Conservation (phyloP, 768 basidiomycete genomes). For the Tricholoma terreum region DNA sequence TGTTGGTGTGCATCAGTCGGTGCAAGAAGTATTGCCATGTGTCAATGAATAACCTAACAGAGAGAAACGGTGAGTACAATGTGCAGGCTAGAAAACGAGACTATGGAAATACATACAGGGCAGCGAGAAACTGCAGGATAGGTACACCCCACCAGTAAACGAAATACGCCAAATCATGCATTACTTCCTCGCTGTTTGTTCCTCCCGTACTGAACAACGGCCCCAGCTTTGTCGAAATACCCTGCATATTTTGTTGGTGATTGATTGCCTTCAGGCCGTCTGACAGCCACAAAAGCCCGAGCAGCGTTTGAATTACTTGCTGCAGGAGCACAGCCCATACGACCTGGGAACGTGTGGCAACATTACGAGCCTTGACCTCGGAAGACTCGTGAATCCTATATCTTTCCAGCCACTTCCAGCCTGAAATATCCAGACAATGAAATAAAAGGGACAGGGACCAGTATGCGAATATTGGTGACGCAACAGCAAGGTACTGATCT, state of each 20-base stretch:
- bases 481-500: slow-evolving; percentile 70
- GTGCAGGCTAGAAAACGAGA: background rate
- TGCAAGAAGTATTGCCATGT: slow-evolving; percentile 99
- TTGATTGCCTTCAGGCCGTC: slow-evolving; percentile 33
- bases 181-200: slow-evolving; percentile 35
- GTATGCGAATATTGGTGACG: slow-evolving; percentile 77
- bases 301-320: slow-evolving; percentile 76
- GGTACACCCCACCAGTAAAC: slow-evolving; percentile 96
- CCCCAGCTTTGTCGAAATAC: slow-evolving; percentile 37
- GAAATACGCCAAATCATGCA: slow-evolving; percentile 47
- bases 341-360: slow-evolving; percentile 69
- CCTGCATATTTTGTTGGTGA: slow-evolving; percentile 44
- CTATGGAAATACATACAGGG: slow-evolving; percentile 66
- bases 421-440: slow-evolving; percentile 74
- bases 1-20: slow-evolving; percentile 86
- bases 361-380: slow-evolving; percentile 75
- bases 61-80: slow-evolving; percentile 1
- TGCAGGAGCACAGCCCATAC: slow-evolving; percentile 81
- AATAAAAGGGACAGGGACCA: slow-evolving; percentile 83
- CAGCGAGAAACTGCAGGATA: slow-evolving; percentile 61
- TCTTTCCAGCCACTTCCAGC: slow-evolving; percentile 74
- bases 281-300: slow-evolving; percentile 70
- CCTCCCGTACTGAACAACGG: slow-evolving; percentile 42
- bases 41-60: slow-evolving; percentile 82
- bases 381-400: slow-evolving; percentile 86